Evolutionary conservation across 495 filamentous ascomycete species (phyloP).

Genomic region (Eremomyces bilateralis): DNA sequence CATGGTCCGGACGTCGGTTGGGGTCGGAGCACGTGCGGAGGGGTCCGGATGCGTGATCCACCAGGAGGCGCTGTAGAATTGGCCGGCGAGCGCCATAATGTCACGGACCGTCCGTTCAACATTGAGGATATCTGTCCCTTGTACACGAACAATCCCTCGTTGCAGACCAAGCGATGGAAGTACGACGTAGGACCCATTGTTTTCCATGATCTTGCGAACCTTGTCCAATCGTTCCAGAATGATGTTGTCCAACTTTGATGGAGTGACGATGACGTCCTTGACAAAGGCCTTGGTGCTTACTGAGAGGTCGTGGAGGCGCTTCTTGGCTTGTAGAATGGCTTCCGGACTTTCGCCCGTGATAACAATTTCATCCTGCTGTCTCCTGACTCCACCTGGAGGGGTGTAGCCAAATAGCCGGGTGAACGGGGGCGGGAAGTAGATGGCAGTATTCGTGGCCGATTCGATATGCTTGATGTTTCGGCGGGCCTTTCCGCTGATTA

Average conservation of each 20-base stretch:
- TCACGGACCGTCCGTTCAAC: conserved; percentile 86
- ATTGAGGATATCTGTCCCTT: conserved; percentile 77
- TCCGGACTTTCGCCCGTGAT: conserved; percentile 74
- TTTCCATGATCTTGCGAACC: conserved; percentile 91
- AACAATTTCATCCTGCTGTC: conserved; percentile 74
- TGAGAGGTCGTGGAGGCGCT: conserved; percentile 66
- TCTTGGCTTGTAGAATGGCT: conserved; percentile 67
- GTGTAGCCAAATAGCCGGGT: conserved; percentile 73
- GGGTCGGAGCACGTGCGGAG: conserved; percentile 47
- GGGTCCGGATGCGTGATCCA: conserved; percentile 65
- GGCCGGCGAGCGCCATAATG: conserved; percentile 78
- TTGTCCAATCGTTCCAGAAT: conserved; percentile 82
- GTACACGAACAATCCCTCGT: conserved; percentile 59
- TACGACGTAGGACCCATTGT: conserved; percentile 81
- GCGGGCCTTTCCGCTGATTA: conserved; percentile 74
- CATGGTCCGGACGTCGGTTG: conserved; percentile 65
- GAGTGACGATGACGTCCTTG: conserved; percentile 69
- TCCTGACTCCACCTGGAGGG: conserved; percentile 51
- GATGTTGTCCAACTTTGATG: conserved; percentile 84
- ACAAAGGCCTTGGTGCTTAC: conserved; percentile 58
- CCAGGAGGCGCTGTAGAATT: conserved; percentile 97
- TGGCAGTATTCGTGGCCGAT: conserved; percentile 77
- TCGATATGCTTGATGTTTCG: conserved; percentile 97
- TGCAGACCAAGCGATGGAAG: conserved; percentile 70
- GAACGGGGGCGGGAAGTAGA: conserved; percentile 92